Evolutionary conservation across 352 stramenopile species (phyloP).

Genomic region (Plasmopara muralis): DNA sequence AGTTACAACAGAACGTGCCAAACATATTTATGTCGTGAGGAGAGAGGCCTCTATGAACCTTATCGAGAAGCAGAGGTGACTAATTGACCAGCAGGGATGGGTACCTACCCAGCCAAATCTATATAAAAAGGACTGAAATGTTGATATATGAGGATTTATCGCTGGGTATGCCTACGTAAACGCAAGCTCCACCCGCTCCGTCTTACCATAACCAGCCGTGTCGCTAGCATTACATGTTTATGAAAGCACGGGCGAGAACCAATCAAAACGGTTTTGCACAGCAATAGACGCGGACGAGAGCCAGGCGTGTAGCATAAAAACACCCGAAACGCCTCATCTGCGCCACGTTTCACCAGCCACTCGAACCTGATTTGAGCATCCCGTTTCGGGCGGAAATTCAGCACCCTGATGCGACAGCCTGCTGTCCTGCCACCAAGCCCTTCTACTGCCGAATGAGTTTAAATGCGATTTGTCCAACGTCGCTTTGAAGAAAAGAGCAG

Average conservation of each 20-base stretch:
- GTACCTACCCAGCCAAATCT: too few species aligned
- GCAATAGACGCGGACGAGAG: conserved; percentile 16
- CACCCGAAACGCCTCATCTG: conserved; percentile 4
- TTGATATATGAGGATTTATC: too few species aligned
- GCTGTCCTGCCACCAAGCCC: conserved; percentile 12
- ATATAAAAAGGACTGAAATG: too few species aligned
- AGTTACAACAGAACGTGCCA: background rate
- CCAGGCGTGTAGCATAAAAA: conserved; percentile 19
- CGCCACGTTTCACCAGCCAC: conserved; percentile 13
- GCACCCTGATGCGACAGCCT: conserved; percentile 9
- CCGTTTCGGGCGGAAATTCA: conserved; percentile 9
- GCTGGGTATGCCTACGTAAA: too few species aligned
- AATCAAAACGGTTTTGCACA: background rate
- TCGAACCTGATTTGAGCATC: conserved; percentile 10
- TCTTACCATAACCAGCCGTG: too few species aligned
- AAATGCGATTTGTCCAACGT: conserved; percentile 21
- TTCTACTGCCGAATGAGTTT: conserved; percentile 11
- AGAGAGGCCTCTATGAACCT: too few species aligned
- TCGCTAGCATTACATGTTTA: too few species aligned
- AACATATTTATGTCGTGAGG: background rate
- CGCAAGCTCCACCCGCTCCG: too few species aligned
- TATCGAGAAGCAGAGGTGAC: too few species aligned
- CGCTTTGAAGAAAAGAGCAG: conserved; percentile 26
- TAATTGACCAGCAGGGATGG: too few species aligned
- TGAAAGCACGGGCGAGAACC: background rate